phyloP scores from a whole-genome alignment of 805 yeast species.

The Helenozyma baotianmanensis region DNA sequence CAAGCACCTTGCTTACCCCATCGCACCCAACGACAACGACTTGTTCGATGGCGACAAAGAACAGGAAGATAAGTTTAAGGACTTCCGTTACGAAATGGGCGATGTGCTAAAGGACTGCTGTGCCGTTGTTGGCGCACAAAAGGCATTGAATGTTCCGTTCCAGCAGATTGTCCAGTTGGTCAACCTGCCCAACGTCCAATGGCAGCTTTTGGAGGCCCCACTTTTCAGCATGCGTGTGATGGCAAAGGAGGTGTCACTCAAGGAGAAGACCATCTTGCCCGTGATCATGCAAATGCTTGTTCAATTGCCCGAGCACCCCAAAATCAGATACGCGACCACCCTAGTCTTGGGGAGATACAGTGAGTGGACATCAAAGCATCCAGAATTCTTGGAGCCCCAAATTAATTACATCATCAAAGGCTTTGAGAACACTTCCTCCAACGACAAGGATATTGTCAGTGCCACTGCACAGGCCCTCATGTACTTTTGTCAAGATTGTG shows the following conservation, averaged over 20 bases:
- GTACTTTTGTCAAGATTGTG: conserved; percentile 93
- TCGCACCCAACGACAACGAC: conserved; percentile 26
- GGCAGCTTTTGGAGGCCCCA: conserved; percentile 92
- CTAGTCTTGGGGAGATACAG: conserved; percentile 94
- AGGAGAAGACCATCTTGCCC: conserved; percentile 67
- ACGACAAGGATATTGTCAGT: conserved; percentile 49
- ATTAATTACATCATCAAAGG: conserved; percentile 80
- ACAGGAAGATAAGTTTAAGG: conserved; percentile 87
- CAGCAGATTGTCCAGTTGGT: conserved; percentile 45
- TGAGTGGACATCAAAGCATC: conserved; percentile 88
- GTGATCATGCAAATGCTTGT: conserved; percentile 65
- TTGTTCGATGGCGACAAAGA: conserved; percentile 67
- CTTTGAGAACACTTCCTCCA: conserved; percentile 30
- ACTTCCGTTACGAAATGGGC: conserved; percentile 94
- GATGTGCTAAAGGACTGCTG: conserved; percentile 97
- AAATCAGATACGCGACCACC: conserved; percentile 88
- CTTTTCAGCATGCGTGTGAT: conserved; percentile 85
- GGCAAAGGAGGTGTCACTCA: conserved; percentile 81
- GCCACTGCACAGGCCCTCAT: conserved; percentile 93
- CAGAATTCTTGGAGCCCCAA: conserved; percentile 76
- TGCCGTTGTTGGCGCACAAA: conserved; percentile 75
- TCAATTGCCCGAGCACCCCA: conserved; percentile 77
- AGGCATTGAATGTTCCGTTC: conserved; percentile 69
- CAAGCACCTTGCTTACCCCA: conserved; percentile 72
- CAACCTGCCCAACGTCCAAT: conserved; percentile 35